Base-by-base conservation (phyloP, 2,329 filamentous ascomycete species). In the Colletotrichum orbiculare region DNA sequence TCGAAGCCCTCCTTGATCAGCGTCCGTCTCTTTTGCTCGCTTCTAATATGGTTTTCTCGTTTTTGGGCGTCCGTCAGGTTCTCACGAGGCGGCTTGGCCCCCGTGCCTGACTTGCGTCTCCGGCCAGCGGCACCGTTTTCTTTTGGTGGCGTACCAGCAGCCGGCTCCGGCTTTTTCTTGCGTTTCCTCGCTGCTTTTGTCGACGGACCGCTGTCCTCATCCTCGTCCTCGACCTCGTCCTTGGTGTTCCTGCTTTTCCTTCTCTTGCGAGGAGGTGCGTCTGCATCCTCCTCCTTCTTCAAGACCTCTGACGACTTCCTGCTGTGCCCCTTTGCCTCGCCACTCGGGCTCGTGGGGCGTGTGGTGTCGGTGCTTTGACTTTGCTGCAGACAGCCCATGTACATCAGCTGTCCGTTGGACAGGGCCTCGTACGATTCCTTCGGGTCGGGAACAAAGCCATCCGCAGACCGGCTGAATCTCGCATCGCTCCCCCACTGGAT, bases 31-130 rank as follows among this genome's bases (percentile, higher is more conserved):
- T 96, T 96, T 78, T 97, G 92, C 74, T 96, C 93, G 56, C 93
- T 96, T 56, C 89, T 84, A 69, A 97, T 96, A 73, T 96, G 93
- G 70, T 97, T 97, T 72, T 89, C 90, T 49, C 92, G 85, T 77
- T 95, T 96, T 76, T 96, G 91, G 66, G 91, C 89, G 69, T 95
- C 91, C 0, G 89, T 87, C 4, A 96, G 88, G 70, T 97, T 97
- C 73, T 89, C 90, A 34, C 91, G 79, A 3, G 82, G 73, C 2
- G 79, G 63, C 71, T 88, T 89, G 15, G 76, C 68, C 9, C 70
- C 75, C 43, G 73, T 78, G 7, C 73, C 75, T 2, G 85, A 86
- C 71, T 86, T 87, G 41, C 84, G 81, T 53, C 85, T 79, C 71
- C 85, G 85, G 12, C 76, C 76, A 2, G 73, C 54, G 1, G 69